Evolutionary conservation across 306 rosid genomes (phyloP), one percentile per base, ranked within the genome.

Genomic region (Corylus americana): DNA sequence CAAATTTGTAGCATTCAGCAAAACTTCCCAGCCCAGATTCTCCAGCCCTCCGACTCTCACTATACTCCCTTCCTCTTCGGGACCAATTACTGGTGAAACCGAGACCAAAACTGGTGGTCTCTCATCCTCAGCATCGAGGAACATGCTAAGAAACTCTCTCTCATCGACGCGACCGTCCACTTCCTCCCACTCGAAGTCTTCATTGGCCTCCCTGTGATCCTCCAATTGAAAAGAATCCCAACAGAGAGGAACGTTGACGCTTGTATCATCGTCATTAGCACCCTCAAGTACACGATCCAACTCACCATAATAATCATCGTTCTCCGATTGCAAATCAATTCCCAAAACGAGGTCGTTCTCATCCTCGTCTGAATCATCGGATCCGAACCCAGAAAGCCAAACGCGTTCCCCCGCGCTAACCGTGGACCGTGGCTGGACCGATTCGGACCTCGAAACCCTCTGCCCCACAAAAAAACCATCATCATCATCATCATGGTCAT

Each of bases 171-270:
- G 74, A 8, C 81, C 90, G 48, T 91, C 93, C 5, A 93, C 91
- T 76, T 93, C 97, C 74, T 93, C 98, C 98, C 97, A 93, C 87
- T 91, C 98, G 29, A 91, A 93, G 75, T 91, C 95, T 10, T 88
- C 98, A 42, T 74, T 82, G 29, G n/a, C 76, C 14, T 83, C 88
- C 47, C 87, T 84, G 57, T 71, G 81, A 55, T 93, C 93, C 11
- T 93, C 95, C 81, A 93, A 70, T 2, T 86, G 87, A 50, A 93
- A 88, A 4, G 97, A 83, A 80, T 91, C 95, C 97, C 93, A 90
- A 62, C 88, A 77, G 2, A 91, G 86, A 55, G 90, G 90, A 37
- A 89, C 78, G 75, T 66, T 83, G 1, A 90, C 81, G 77, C 74
- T 84, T 0, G 87, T 62, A 47, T 79, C 88, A 71, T 85, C 92